These are phyloP conservation scores for Petunia secreta DNA, from an alignment of 257 asterid species.

Conservation along the genomic window DNA sequence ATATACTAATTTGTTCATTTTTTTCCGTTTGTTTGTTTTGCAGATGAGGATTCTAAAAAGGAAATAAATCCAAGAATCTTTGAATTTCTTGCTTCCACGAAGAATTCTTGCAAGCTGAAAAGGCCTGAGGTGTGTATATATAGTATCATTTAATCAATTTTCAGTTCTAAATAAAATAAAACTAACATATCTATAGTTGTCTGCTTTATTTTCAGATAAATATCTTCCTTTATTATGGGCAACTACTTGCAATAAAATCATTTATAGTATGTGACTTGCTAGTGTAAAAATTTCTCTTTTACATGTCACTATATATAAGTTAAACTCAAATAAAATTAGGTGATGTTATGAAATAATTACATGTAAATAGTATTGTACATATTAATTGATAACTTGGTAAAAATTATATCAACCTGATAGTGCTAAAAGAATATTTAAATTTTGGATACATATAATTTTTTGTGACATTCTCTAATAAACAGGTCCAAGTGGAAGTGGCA, in stretches of 20 bases:
- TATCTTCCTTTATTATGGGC: too few species aligned
- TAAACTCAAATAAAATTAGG: background rate
- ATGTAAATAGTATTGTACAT: too few species aligned
- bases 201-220: too few species aligned
- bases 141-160: background rate
- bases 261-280: too few species aligned
- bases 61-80: conserved; percentile 51
- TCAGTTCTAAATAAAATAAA: background rate
- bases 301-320: background rate
- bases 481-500: conserved; percentile 60
- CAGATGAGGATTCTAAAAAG: conserved; percentile 45
- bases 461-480: too few species aligned
- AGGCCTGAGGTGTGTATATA: conserved; percentile 73
- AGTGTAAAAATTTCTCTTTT: too few species aligned
- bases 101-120: conserved; percentile 60
- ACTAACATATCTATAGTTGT: too few species aligned
- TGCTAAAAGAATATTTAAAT: too few species aligned
- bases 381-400: too few species aligned
- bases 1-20: background rate
- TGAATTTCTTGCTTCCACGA: conserved; percentile 57
- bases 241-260: too few species aligned
- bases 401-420: too few species aligned
- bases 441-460: background rate
- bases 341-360: too few species aligned
- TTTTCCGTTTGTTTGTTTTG: background rate